Conservation (phyloP, 2,329 filamentous ascomycete species). For the Eutypa lata region DNA sequence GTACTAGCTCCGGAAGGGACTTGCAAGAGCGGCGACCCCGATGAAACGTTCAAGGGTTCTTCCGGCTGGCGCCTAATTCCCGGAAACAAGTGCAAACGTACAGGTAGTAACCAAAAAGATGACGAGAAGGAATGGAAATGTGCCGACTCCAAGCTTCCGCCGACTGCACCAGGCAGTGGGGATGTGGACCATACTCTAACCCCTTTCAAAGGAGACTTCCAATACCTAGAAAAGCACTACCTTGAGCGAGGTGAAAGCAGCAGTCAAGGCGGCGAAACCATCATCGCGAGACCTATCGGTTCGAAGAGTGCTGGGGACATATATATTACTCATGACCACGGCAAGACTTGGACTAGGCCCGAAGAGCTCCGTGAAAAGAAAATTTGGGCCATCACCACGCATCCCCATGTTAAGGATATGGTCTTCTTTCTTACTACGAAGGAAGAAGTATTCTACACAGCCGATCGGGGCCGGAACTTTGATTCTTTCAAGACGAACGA, state of each 20-base stretch:
- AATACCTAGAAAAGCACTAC: conserved; percentile 61
- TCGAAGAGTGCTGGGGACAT: conserved; percentile 52
- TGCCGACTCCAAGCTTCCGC: conserved; percentile 52
- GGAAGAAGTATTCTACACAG: conserved; percentile 71
- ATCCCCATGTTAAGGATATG: conserved; percentile 77
- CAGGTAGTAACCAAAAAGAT: conserved; percentile 62
- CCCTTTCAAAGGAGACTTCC: conserved; percentile 58
- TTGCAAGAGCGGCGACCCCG: conserved; percentile 63
- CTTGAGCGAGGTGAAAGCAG: conserved; percentile 72
- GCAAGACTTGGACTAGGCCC: conserved; percentile 72
- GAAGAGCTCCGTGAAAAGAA: conserved; percentile 65
- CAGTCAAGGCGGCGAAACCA: conserved; percentile 66
- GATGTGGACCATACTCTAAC: conserved; percentile 61
- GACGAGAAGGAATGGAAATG: conserved; percentile 74
- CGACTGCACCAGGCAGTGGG: conserved; percentile 58
- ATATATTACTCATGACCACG: conserved; percentile 78
- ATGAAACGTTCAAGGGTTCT: conserved; percentile 75
- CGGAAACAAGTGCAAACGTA: conserved; percentile 68
- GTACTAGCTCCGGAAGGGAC: conserved; percentile 66
- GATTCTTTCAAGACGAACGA: conserved; percentile 70
- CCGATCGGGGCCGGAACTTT: conserved; percentile 72
- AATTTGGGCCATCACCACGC: conserved; percentile 69
- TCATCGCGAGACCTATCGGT: conserved; percentile 52
- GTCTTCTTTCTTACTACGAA: conserved; percentile 79
- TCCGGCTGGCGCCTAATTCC: conserved; percentile 93